A percentile compares a stretch with the other conserved stretches of the same genome.
Evolutionary conservation across 2,329 filamentous ascomycete genomes (phyloP).

Genomic region (Chalara sp.): DNA sequence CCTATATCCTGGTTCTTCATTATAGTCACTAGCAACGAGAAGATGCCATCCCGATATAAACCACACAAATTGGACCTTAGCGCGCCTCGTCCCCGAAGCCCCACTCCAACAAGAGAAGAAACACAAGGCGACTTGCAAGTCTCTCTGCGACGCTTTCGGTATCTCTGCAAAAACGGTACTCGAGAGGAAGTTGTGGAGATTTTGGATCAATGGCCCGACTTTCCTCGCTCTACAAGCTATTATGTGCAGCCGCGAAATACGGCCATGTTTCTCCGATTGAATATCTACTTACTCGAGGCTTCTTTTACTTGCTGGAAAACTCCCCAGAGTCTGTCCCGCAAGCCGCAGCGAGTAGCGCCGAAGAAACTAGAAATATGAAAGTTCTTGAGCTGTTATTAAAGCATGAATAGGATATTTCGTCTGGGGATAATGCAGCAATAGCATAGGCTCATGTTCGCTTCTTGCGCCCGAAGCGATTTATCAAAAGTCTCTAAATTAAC

Average conservation of each 20-base stretch:
- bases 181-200: background rate
- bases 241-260: background rate
- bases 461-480: background rate
- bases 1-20: no score
- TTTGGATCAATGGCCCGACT: background rate
- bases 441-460: background rate
- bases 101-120: background rate
- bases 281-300: background rate
- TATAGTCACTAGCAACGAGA: no score
- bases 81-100: background rate
- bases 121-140: background rate
- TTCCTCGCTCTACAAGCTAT: background rate
- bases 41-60: no score
- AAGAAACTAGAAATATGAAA: background rate
- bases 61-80: no score
- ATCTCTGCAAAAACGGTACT: background rate
- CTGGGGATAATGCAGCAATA: background rate
- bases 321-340: background rate
- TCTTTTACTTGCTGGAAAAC: background rate
- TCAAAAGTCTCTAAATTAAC: background rate
- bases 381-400: background rate
- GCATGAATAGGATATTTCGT: background rate
- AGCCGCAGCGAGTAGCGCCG: background rate
- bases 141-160: background rate
- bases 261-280: background rate